Evolutionary conservation across 768 basidiomycete genomes (phyloP).

Genomic region (Kwoniella mangroviensis): DNA sequence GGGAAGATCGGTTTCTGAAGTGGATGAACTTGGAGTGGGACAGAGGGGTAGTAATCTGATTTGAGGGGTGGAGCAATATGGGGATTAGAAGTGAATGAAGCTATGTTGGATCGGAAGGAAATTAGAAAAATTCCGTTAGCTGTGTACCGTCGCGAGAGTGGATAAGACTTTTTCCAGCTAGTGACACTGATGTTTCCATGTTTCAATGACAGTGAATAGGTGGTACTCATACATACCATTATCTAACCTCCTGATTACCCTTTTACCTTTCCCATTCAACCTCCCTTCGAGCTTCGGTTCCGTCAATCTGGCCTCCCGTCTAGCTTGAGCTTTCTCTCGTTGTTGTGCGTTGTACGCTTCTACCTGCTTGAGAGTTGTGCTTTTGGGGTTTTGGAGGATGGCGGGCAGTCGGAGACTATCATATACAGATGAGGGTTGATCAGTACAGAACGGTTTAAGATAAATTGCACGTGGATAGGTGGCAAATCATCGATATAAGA

Average conservation of each 20-base stretch:
- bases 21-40: conserved; percentile 40
- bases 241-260: conserved; percentile 49
- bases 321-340: conserved; percentile 42
- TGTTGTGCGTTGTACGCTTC: conserved; percentile 55
- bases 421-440: neutral
- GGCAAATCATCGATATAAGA: conserved; percentile 6
- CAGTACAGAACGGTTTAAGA: neutral
- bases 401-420: conserved; percentile 52
- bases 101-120: conserved; percentile 22
- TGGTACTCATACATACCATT: conserved; percentile 45
- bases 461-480: conserved; percentile 9
- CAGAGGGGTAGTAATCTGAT: conserved; percentile 47
- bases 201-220: too few species aligned
- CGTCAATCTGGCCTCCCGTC: conserved; percentile 29
- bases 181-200: too few species aligned
- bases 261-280: conserved; percentile 45
- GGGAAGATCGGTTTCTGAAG: conserved; percentile 41
- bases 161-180: too few species aligned
- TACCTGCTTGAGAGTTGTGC: conserved; percentile 37
- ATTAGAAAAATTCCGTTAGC: neutral
- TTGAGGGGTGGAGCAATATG: conserved; percentile 44
- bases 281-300: conserved; percentile 10
- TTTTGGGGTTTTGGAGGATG: conserved; percentile 53
- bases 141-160: too few species aligned
- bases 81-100: conserved; percentile 51